phyloP scores from a whole-genome alignment of 1,139 yeast genomes.

The Yamadazyma atmosphaerica region DNA sequence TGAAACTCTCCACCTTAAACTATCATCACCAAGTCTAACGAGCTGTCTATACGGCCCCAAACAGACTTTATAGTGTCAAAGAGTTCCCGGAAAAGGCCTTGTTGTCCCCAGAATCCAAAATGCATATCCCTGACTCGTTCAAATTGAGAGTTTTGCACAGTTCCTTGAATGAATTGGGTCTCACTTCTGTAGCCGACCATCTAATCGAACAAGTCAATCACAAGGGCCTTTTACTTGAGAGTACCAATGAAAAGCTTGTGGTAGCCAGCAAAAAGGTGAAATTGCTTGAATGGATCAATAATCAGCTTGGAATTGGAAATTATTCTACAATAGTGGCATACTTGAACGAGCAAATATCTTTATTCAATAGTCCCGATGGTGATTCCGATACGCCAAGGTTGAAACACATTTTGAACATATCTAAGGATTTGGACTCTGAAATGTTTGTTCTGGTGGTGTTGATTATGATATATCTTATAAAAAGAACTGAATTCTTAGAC shows the following conservation, averaged over 20 bases:
- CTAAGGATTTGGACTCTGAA: background rate
- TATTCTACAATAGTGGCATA: slow-evolving; percentile 22
- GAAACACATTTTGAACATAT: slow-evolving; percentile 7
- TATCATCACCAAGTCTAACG: too few species aligned
- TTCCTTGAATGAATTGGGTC: slow-evolving; percentile 23
- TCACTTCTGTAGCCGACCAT: slow-evolving; percentile 13
- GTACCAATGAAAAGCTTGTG: slow-evolving; percentile 6
- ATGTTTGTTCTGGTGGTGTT: slow-evolving; percentile 14
- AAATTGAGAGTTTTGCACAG: slow-evolving; percentile 32
- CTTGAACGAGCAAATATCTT: slow-evolving; percentile 12
- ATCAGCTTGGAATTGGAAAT: slow-evolving; percentile 23
- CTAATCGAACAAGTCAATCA: slow-evolving; percentile 15
- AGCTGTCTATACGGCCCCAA: too few species aligned
- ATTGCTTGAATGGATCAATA: slow-evolving; percentile 26
- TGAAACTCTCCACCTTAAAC: too few species aligned
- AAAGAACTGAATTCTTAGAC: slow-evolving; percentile 26
- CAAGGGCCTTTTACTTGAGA: slow-evolving; percentile 11
- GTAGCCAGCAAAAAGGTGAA: slow-evolving; percentile 12
- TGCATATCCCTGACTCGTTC: slow-evolving; percentile 21
- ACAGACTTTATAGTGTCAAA: too few species aligned
- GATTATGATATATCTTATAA: slow-evolving; percentile 26
- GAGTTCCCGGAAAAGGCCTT: too few species aligned
- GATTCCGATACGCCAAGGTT: slow-evolving; percentile 9
- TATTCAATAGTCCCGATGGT: slow-evolving; percentile 1
- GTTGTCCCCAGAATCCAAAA: too few species aligned